Evolutionary conservation across 768 basidiomycete genomes (phyloP), one percentile per base, ranked within the genome.

Genomic region (Boletus speciosus): DNA sequence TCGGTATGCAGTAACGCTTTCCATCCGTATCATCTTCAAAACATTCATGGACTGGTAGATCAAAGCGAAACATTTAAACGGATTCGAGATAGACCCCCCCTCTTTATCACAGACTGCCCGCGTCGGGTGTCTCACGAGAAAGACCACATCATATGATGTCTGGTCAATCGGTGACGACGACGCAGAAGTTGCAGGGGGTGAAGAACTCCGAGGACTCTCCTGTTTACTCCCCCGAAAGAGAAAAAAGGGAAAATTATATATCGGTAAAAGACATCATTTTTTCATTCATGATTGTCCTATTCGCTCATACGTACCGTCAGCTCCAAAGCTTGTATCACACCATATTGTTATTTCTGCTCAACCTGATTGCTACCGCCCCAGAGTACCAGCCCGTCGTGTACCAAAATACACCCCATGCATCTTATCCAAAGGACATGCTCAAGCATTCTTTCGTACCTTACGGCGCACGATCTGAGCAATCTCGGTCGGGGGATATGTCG

Each of bases 401-500:
- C 51, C 72, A 80, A 64, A 82, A 82, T 54, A 80, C 83, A 8
- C 76, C 82, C 2, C 77, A 87, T 21, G 73, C 77, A 4, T 76
- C 71, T 9, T 81, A 89, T 60, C 80, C 88, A 0, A 71, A 74
- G 44, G 83, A 87, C 42, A 59, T 82, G 2, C 74, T 90, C 32
- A 88, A 76, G 52, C 86, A 88, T 59, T 65, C 72, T 2, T 90
- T 86, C 66, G 64, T 81, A 58, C 87, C 88, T 0, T 81, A 78
- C 27, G 86, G 86, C 1, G 80, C 85, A 14, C 65, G 75, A 19
- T 57, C 58, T 14, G 12, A 27, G 14, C 52, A 47, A 31, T n/a
- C 12, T 34, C 41, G 3, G 25, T 31, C 38, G 4, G 49, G 51
- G n/a, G 55, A 52, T 9, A 43, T 58, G n/a, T 50, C 61, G 9